Conservation (phyloP, 805 yeast species). For the Zygoascus biomembranicola region DNA sequence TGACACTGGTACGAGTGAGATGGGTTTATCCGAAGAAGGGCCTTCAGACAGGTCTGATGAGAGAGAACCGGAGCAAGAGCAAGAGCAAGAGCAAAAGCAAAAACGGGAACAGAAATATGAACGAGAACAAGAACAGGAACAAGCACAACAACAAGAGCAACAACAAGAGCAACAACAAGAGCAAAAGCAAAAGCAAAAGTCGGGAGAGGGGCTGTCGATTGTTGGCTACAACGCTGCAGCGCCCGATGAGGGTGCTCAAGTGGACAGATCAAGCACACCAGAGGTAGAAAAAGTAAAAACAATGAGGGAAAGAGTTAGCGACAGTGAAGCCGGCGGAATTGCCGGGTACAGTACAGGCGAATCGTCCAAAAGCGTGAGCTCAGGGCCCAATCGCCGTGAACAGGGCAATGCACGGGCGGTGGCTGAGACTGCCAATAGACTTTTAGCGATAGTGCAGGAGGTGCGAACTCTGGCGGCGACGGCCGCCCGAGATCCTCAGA, state of each 20-base stretch:
- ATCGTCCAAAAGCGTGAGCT: background rate
- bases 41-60: background rate
- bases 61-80: background rate
- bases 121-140: no score
- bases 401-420: background rate
- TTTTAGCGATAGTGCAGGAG: background rate
- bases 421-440: background rate
- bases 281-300: background rate
- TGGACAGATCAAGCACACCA: background rate
- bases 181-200: no score
- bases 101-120: no score
- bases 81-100: background rate
- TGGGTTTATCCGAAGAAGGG: background rate
- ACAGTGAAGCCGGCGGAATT: background rate
- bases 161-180: no score
- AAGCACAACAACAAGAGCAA: background rate
- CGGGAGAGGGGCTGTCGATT: no score
- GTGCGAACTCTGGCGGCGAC: background rate
- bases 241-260: no score
- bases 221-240: no score
- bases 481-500: conserved; percentile 26
- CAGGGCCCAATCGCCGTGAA: background rate
- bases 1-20: background rate
- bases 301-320: background rate
- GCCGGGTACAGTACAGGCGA: background rate